Evolutionary conservation across 164 flowering plant genomes (phyloP).

Genomic region (Stephania yunnanensis): DNA sequence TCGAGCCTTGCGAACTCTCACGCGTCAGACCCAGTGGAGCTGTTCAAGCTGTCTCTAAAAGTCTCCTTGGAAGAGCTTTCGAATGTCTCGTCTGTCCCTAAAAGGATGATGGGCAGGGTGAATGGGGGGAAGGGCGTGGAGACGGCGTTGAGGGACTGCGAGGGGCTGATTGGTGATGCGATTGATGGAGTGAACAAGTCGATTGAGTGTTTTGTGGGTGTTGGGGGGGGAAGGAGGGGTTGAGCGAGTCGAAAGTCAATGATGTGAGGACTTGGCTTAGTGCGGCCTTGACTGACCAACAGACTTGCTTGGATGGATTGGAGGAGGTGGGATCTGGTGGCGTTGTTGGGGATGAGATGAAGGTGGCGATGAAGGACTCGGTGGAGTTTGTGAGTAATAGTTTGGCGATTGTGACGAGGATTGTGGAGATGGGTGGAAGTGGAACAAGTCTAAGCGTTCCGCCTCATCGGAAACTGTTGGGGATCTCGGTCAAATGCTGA

Average conservation of each 20-base stretch:
- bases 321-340: conserved; percentile 27
- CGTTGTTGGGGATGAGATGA: conserved; percentile 19
- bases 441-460: conserved; percentile 26
- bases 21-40: conserved; percentile 25
- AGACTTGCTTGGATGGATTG: conserved; percentile 66
- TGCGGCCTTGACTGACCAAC: conserved; percentile 43
- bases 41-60: conserved; percentile 39
- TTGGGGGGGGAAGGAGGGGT: conserved; percentile 11
- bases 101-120: conserved; percentile 2
- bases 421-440: conserved; percentile 26
- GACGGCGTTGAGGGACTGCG: conserved; percentile 42
- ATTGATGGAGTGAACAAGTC: conserved; percentile 42
- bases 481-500: neutral
- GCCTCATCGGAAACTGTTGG: conserved; percentile 35
- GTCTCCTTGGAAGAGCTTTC: conserved; percentile 37
- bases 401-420: conserved; percentile 49
- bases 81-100: conserved; percentile 26
- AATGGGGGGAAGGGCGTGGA: conserved; percentile 19
- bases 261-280: conserved; percentile 68
- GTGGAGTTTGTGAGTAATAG: conserved; percentile 58
- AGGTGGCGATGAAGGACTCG: conserved; percentile 34
- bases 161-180: conserved; percentile 37
- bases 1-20: conserved; percentile 20
- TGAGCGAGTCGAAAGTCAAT: conserved; percentile 29
- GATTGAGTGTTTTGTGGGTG: conserved; percentile 22